Evolutionary conservation across 768 basidiomycete species (phyloP), one percentile per base, ranked within the genome.

Genomic region (Lentinula lateritia): DNA sequence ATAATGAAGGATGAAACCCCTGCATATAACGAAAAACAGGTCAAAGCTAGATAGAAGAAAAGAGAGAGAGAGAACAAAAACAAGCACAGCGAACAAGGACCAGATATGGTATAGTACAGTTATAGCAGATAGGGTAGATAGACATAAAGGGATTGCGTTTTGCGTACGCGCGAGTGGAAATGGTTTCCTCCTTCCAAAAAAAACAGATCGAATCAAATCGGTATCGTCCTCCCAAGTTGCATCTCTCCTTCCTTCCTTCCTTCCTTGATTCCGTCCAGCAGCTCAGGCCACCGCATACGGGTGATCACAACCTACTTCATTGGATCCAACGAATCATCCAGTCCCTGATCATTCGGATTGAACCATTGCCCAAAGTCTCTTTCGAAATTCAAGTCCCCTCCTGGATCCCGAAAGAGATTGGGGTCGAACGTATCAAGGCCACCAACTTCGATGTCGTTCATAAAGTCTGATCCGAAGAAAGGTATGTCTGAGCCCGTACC

Each of bases 361-460:
- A 90, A 89, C 88, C 88, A 90, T 67, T 88, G 85, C 60, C 86
- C 84, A 72, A 90, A 90, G 66, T 89, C 88, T 67, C 86, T 76
- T 71, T 88, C 88, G 65, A 89, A 88, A 67, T 87, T 84, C 68
- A 88, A 72, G 61, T 82, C 76, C 1, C 77, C 78, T 54, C 80
- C 76, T 6, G 55, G 0, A 32, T 28, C 65, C 50, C 76, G 70
- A 67, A 84, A 83, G 45, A 84, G 60, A 13, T 68, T 63, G 7
- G 72, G 38, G 60, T 77, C 75, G 54, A 79, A 79, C 5, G 76
- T 78, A 28, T 80, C 81, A 68, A 83, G 62, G 28, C 61, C 13
- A 6, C 38, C 38, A 39, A 39, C 71, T 20, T 73, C 72, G 9
- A 79, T 72, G 12, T 73, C 77, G 63, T 78, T 73, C 61, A 85